Evolutionary conservation across 2,329 filamentous ascomycete species (phyloP).

Genomic region (Diaporthe vaccinii): DNA sequence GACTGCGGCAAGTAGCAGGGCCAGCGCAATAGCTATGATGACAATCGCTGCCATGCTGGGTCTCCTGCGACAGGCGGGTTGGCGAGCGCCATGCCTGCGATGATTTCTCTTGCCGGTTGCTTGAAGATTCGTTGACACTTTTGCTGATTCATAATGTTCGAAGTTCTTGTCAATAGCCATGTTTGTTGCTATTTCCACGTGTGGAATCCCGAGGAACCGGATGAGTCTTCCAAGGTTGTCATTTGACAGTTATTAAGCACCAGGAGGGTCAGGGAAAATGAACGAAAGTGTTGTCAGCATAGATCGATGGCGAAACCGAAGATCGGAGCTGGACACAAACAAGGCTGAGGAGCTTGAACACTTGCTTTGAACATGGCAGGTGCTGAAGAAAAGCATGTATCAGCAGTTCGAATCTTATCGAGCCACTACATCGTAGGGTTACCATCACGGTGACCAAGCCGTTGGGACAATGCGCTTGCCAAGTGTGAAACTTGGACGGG

Average conservation of each 20-base stretch:
- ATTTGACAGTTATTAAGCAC: background rate
- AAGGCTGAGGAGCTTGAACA: background rate
- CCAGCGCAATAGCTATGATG: background rate
- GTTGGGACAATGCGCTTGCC: background rate
- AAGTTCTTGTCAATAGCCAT: background rate
- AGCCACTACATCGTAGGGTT: background rate
- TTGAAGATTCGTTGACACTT: background rate
- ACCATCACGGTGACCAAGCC: background rate
- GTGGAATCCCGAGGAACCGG: background rate
- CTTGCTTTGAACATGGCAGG: background rate
- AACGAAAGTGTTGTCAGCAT: background rate
- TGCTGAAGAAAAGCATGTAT: background rate
- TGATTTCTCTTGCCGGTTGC: background rate
- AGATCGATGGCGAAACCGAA: background rate
- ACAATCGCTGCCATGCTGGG: background rate
- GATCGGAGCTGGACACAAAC: background rate
- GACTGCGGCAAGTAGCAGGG: conserved; percentile 1
- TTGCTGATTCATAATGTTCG: background rate
- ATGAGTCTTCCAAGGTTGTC: background rate
- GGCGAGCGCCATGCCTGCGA: background rate
- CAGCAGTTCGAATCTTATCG: background rate
- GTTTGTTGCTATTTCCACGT: background rate
- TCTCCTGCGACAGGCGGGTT: background rate
- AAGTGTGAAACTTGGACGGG: background rate
- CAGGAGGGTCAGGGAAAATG: background rate